Conservation (phyloP, 306 rosid species). For the Casuarina cunninghamiana region DNA sequence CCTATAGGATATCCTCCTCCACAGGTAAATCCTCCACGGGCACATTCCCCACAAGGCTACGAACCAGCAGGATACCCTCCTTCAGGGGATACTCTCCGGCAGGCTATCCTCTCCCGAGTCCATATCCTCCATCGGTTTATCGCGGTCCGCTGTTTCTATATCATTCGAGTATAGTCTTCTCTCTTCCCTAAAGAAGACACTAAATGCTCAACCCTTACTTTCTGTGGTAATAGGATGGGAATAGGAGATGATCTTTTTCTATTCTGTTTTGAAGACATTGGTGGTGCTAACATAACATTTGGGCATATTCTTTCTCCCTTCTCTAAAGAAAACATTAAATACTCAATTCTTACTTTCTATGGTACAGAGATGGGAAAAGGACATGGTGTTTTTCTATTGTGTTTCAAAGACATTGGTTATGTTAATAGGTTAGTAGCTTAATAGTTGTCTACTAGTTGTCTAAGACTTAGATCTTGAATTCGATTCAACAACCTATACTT, state of each 20-base stretch:
- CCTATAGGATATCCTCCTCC: constrained; percentile 26
- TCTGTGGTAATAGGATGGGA: neutral
- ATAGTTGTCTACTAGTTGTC: too few species aligned
- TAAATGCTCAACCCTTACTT: neutral
- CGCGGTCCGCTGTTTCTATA: constrained; percentile 18
- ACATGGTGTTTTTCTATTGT: too few species aligned
- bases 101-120: constrained; percentile 32
- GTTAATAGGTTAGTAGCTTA: too few species aligned
- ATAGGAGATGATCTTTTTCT: neutral
- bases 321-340: too few species aligned
- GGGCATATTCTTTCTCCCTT: too few species aligned
- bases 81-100: constrained; percentile 30
- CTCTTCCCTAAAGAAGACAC: neutral
- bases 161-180: constrained; percentile 29
- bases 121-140: constrained; percentile 25
- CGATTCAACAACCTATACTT: too few species aligned
- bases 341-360: too few species aligned
- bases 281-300: neutral
- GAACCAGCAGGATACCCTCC: constrained; percentile 35
- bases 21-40: constrained; percentile 8
- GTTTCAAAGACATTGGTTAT: too few species aligned
- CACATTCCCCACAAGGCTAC: constrained; percentile 28
- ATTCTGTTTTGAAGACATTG: neutral
- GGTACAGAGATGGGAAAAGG: too few species aligned
- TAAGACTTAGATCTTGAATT: too few species aligned